Percentiles rank a stretch among this genome's conserved stretches.
Conservation (phyloP, 164 flowering plant species). For the Magnolia officinalis region DNA sequence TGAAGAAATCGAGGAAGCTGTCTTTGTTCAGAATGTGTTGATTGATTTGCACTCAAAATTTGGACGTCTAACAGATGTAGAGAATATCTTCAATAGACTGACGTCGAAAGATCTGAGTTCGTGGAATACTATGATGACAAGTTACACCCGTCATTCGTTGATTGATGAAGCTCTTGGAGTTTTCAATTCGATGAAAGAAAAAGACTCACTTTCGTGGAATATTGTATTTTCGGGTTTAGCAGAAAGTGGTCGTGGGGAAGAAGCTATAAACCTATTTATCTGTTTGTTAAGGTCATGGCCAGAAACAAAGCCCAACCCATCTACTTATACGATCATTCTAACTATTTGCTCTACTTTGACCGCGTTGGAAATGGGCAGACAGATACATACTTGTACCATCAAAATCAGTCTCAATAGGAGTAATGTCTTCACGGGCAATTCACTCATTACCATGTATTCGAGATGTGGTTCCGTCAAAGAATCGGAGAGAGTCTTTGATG, state of each 20-base stretch:
- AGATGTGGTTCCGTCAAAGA: constrained; percentile 6
- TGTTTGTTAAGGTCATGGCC: constrained; percentile 10
- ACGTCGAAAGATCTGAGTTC: constrained; percentile 27
- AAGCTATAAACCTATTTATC: constrained; percentile 22
- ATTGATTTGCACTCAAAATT: constrained; percentile 27
- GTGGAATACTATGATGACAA: constrained; percentile 25
- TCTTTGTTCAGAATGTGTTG: constrained; percentile 24
- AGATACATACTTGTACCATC: constrained; percentile 3
- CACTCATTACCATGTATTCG: constrained; percentile 10
- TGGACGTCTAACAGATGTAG: constrained; percentile 20
- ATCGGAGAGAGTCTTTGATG: constrained; percentile 14
- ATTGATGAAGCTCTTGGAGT: constrained; percentile 25
- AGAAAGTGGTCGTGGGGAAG: constrained; percentile 22
- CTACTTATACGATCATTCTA: constrained; percentile 6
- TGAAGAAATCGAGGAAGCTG: constrained; percentile 6
- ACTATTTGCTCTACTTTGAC: constrained; percentile 8
- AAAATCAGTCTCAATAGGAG: constrained; percentile 6
- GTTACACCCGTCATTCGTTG: constrained; percentile 14
- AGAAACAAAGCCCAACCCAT: constrained; percentile 7
- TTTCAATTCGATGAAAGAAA: constrained; percentile 20
- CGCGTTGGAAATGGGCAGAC: constrained; percentile 5
- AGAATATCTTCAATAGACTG: constrained; percentile 26
- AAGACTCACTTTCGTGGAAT: constrained; percentile 29
- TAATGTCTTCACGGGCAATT: constrained; percentile 11
- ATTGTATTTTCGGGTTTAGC: constrained; percentile 24